Evolutionary conservation across 2,329 filamentous ascomycete genomes (phyloP), one percentile per base, ranked within the genome.

Genomic region (Ophiostoma quercus): DNA sequence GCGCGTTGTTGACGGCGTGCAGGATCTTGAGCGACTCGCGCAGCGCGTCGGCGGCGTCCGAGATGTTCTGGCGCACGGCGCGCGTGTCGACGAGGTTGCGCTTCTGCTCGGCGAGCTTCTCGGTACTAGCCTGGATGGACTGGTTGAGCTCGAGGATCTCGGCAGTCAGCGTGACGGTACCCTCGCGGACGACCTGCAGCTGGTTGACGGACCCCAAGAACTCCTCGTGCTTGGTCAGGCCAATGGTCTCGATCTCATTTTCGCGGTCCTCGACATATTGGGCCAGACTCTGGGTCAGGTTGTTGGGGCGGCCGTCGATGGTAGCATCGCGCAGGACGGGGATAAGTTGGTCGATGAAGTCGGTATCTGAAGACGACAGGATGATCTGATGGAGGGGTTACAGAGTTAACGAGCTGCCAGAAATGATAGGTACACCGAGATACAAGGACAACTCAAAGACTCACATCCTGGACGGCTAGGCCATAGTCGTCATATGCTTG

Each of bases 271-370:
- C 89, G 43, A 94, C 92, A 79, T 97, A 96, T 74, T 89, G 88
- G 65, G 89, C 87, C 70, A 96, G 84, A 72, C 91, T 91, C 75
- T 94, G 90, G 67, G 93, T 87, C 57, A 99, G 85, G 71, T 89
- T 87, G 54, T 84, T 84, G 7, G 89, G 90, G 76, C 91, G 85
- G 77, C 91, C 90, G 69, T 91, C 90, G 70, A 91, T 88, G 75
- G 88, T 84, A 72, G 92, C 93, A 85, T 97, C 94, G 82, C 93
- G 95, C 73, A 99, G 89, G 1, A 96, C 91, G 11, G 94, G 94
- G 66, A 98, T 97, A 67, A 99, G 83, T 77, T 97, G 94, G 78
- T 98, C 95, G 73, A 99, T 88, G 77, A 97, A 98, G 76, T 99
- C 95, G 67, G 90, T 86, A 76, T 98, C 94, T 29, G 94, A 93